Base-by-base conservation (phyloP, 305 asterid genomes). In the Galium porrigens region DNA sequence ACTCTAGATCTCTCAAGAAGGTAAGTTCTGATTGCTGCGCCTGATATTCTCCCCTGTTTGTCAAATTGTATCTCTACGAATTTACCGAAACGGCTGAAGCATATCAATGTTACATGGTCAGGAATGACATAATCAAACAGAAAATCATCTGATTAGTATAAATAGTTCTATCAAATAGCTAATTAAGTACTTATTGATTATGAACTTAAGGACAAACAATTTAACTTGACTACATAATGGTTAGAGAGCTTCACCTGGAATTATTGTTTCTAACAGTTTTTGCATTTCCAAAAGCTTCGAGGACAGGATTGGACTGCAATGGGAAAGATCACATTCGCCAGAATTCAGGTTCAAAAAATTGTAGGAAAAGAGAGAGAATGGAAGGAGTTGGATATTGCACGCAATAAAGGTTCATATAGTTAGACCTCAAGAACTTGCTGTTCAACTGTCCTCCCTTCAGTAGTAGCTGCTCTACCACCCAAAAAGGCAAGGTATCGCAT, bases 401-500 rank as follows among this genome's bases (percentile, higher is more conserved):
- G 1, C 54, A 20, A 20, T 53, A 64, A 59, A 22, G 34, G 70
- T 76, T 74, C 75, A 66, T 60, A 58, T 52, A 11, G 29, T 72
- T 90, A 72, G 81, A 91, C 98, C 84, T 90, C 96, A 77, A 91
- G 96, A 79, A 91, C 98, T 86, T 91, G 98, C 76, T 91, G 98
- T 75, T 91, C 98, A 74, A 91, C 98, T 54, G 98, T 91, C 66
- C 98, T 85, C 54, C 96, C 98, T 85, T 91, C 98, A 76, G 98
- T 91, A 69, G 80, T 91, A 70, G 80, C 96, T 53, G 84, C 89
- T 41, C 98, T 88, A 62, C 98, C 98, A 68, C 96, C 98, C 85
- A 91, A 72, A 77, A 74, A 91, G 63, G 98, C 98, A 60, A 91
- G 90, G 82, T 88, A 91, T 54, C 74, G 85, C 98, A 91, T 91